phyloP scores from a whole-genome alignment of 805 yeast genomes.

The Ogataea degrootiae region DNA sequence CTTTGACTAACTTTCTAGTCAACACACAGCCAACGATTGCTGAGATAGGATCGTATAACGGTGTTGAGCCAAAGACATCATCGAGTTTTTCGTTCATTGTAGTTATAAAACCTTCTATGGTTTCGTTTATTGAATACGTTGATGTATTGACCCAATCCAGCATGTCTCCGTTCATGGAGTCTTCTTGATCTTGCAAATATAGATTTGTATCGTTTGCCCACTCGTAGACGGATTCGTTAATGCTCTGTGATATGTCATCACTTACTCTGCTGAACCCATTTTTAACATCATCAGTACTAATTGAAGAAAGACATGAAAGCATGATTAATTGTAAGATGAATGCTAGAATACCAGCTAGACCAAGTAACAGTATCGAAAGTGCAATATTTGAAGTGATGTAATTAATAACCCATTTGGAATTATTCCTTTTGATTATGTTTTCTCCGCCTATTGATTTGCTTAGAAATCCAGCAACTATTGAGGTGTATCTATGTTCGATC shows the following conservation, averaged over 20 bases:
- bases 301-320: constrained; percentile 22
- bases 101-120: constrained; percentile 52
- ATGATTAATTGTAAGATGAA: constrained; percentile 52
- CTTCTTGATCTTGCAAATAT: constrained; percentile 46
- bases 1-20: constrained; percentile 60
- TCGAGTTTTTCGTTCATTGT: constrained; percentile 57
- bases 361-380: constrained; percentile 44
- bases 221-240: constrained; percentile 30
- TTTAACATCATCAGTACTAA: constrained; percentile 8
- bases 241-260: constrained; percentile 8
- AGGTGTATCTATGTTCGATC: constrained; percentile 21
- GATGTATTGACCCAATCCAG: constrained; percentile 63
- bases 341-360: constrained; percentile 50
- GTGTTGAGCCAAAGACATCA: constrained; percentile 62
- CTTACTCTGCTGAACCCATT: constrained; percentile 8
- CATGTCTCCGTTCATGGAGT: constrained; percentile 52
- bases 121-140: constrained; percentile 52
- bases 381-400: constrained; percentile 55
- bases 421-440: constrained; percentile 12
- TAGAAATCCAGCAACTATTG: constrained; percentile 14
- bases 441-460: constrained; percentile 9
- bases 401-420: constrained; percentile 39
- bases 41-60: constrained; percentile 56
- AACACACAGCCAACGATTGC: constrained; percentile 75
- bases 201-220: constrained; percentile 59